These are phyloP conservation scores for Moesziomyces sp. DNA, from an alignment of 1,284 basidiomycete genomes.

Conservation along the genomic window DNA sequence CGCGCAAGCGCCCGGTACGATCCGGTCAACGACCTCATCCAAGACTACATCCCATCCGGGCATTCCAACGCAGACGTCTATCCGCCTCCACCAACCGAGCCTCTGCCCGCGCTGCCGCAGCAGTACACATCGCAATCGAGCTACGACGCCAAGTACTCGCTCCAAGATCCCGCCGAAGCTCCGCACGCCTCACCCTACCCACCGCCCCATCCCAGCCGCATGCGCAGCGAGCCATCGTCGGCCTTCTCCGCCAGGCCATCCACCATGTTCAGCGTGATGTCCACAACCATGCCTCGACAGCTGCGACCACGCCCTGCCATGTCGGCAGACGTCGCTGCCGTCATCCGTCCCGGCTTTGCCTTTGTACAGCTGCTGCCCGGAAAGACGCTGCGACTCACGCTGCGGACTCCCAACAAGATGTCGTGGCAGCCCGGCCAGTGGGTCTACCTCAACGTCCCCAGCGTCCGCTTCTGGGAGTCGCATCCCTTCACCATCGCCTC, in stretches of 20 bases:
- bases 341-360: conserved; percentile 74
- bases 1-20: conserved; percentile 46
- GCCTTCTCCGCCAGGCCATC: conserved; percentile 25
- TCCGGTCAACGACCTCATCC: conserved; percentile 51
- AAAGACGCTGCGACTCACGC: conserved; percentile 78
- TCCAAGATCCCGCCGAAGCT: conserved; percentile 23
- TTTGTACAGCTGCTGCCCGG: conserved; percentile 83
- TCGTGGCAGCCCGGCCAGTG: conserved; percentile 83
- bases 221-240: conserved; percentile 19
- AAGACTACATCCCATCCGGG: conserved; percentile 42
- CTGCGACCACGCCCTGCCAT: conserved; percentile 53
- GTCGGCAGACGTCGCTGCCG: conserved; percentile 55
- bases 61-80: conserved; percentile 29
- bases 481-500: conserved; percentile 86
- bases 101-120: conserved; percentile 23
- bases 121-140: conserved; percentile 16
- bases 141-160: conserved; percentile 19
- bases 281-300: conserved; percentile 18
- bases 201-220: conserved; percentile 5
- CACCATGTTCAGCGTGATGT: conserved; percentile 34
- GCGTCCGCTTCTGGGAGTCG: conserved; percentile 76
- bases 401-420: conserved; percentile 72
- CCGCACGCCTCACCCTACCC: conserved; percentile 2
- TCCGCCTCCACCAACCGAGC: conserved; percentile 26
- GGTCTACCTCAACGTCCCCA: conserved; percentile 79